A percentile compares a stretch with the other conserved stretches of the same genome.
Evolutionary conservation across 179 eudicot species (phyloP).

Genomic region (Actinidia arguta): DNA sequence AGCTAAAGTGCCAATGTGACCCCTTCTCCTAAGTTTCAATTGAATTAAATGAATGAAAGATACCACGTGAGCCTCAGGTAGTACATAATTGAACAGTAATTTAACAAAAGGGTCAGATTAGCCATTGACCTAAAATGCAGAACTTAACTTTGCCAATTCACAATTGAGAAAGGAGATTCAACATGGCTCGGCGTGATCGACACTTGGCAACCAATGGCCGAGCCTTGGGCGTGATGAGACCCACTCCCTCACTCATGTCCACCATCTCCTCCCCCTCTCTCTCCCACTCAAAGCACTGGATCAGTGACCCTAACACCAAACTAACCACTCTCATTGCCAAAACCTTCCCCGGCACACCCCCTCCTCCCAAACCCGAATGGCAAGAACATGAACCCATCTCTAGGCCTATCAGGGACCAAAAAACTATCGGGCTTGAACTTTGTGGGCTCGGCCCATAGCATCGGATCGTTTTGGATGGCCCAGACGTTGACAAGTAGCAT

Average conservation of each 20-base stretch:
- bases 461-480: constrained; percentile 10
- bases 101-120: no score
- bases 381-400: background rate
- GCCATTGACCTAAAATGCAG: no score
- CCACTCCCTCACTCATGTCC: constrained; percentile 14
- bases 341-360: constrained; percentile 19
- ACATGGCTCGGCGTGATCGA: constrained; percentile 31
- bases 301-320: background rate
- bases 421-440: constrained; percentile 14
- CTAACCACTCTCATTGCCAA: constrained; percentile 13
- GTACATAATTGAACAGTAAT: no score
- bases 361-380: constrained; percentile 17
- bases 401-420: background rate
- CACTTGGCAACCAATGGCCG: constrained; percentile 4
- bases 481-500: background rate
- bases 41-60: no score
- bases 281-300: constrained; percentile 17
- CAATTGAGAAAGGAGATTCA: constrained; percentile 7
- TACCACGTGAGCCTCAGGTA: no score
- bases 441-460: constrained; percentile 1
- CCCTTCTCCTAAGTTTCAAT: no score
- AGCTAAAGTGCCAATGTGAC: no score
- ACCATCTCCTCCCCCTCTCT: constrained; percentile 13
- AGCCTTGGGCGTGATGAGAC: constrained; percentile 6
- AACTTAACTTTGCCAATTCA: no score